Conservation (phyloP, 805 yeast genomes). For the Lachancea nothofagi region DNA sequence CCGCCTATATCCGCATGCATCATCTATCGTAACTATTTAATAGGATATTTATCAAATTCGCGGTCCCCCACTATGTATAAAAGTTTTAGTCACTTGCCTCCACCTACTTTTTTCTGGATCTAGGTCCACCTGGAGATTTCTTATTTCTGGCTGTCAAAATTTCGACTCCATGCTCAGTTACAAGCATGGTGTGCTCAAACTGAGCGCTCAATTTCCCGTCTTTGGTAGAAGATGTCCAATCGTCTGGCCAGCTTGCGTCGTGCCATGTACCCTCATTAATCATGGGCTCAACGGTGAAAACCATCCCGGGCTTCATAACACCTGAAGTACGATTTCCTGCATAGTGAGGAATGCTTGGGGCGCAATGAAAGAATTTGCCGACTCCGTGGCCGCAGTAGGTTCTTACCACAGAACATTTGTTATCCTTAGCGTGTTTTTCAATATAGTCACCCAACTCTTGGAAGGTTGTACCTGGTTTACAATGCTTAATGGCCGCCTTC, state of each 20-base stretch:
- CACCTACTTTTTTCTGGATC: slow-evolving; percentile 44
- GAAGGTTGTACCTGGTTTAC: slow-evolving; percentile 89
- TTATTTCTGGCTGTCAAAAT: slow-evolving; percentile 77
- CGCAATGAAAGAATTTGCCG: slow-evolving; percentile 79
- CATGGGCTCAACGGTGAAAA: slow-evolving; percentile 98
- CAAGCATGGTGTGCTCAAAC: slow-evolving; percentile 87
- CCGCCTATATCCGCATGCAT: too few species aligned
- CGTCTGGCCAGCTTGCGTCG: slow-evolving; percentile 92
- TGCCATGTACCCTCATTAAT: slow-evolving; percentile 75
- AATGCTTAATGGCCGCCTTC: slow-evolving; percentile 72
- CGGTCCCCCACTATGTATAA: too few species aligned
- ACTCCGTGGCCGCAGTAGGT: slow-evolving; percentile 94
- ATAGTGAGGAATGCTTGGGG: slow-evolving; percentile 92
- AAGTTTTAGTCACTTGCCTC: background rate
- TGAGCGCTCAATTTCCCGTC: slow-evolving; percentile 92
- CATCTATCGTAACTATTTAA: too few species aligned
- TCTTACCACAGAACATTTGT: slow-evolving; percentile 81
- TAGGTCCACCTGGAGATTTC: slow-evolving; percentile 85
- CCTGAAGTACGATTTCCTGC: slow-evolving; percentile 92
- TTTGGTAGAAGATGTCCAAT: slow-evolving; percentile 90
- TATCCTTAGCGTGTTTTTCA: slow-evolving; percentile 75
- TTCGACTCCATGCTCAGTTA: slow-evolving; percentile 92
- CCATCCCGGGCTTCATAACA: slow-evolving; percentile 91
- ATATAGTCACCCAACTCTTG: slow-evolving; percentile 82
- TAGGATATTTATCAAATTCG: too few species aligned